phyloP scores from a whole-genome alignment of 306 rosid genomes.

The Cucumis melo region DNA sequence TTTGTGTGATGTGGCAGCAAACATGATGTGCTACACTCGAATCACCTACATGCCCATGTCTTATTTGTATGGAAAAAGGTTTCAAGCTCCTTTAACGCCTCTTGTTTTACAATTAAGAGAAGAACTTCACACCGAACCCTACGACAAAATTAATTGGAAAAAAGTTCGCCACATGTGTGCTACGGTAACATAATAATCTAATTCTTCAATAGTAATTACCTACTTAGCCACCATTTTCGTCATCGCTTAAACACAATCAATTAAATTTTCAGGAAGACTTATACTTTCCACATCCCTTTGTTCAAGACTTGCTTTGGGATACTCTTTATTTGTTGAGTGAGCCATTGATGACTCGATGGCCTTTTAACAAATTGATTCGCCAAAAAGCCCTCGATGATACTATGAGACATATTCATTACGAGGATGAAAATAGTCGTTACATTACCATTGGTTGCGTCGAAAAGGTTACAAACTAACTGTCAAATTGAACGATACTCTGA shows the following conservation, averaged over 20 bases:
- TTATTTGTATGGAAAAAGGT: conserved; percentile 8
- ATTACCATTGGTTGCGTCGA: conserved; percentile 19
- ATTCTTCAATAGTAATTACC: no score
- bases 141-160: conserved; percentile 4
- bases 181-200: background rate
- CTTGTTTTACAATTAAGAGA: conserved; percentile 10
- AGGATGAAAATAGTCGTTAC: conserved; percentile 23
- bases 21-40: conserved; percentile 19
- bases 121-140: conserved; percentile 17
- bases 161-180: conserved; percentile 17
- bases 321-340: conserved; percentile 5
- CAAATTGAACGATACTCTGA: no score
- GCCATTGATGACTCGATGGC: conserved; percentile 25
- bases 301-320: conserved; percentile 20
- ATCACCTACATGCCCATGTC: conserved; percentile 13
- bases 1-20: background rate
- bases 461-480: conserved; percentile 10
- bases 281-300: conserved; percentile 10
- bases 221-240: background rate
- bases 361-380: conserved; percentile 19
- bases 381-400: conserved; percentile 13
- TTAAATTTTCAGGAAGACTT: conserved; percentile 1
- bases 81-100: conserved; percentile 13
- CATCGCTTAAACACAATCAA: no score
- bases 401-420: conserved; percentile 25